Evolutionary conservation across 2,329 filamentous ascomycete genomes (phyloP).

Genomic region (Aspergillus pseudoterreus): DNA sequence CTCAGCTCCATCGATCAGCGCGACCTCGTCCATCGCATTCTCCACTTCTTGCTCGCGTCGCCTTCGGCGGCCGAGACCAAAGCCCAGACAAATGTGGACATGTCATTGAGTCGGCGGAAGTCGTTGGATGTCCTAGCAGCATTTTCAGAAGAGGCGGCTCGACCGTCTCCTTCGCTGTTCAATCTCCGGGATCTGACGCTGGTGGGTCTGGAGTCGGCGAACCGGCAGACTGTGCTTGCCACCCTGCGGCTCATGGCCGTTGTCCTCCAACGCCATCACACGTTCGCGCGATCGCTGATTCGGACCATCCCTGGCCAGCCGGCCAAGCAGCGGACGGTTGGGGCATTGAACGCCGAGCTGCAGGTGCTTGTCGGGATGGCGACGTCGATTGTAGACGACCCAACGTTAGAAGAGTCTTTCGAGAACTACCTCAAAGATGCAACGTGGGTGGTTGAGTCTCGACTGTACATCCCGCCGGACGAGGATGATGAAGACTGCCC

Average conservation of each 20-base stretch:
- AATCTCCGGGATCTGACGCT: slow-evolving; percentile 89
- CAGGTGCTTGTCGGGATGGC: slow-evolving; percentile 35
- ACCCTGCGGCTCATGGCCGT: slow-evolving; percentile 83
- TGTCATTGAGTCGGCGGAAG: slow-evolving; percentile 68
- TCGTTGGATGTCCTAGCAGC: slow-evolving; percentile 83
- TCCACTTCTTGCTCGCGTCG: slow-evolving; percentile 85
- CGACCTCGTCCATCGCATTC: slow-evolving; percentile 88
- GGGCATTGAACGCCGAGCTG: slow-evolving; percentile 40
- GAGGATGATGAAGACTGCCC: slow-evolving; percentile 52
- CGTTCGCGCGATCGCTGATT: slow-evolving; percentile 71
- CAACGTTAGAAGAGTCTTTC: slow-evolving; percentile 40
- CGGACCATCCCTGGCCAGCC: slow-evolving; percentile 45
- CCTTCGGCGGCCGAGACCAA: slow-evolving; percentile 46
- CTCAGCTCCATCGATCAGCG: slow-evolving; percentile 88
- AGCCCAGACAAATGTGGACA: slow-evolving; percentile 53
- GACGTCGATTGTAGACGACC: slow-evolving; percentile 34
- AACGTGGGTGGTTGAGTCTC: slow-evolving; percentile 48
- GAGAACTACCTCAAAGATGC: slow-evolving; percentile 46
- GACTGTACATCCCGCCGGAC: slow-evolving; percentile 29
- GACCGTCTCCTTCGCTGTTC: slow-evolving; percentile 80
- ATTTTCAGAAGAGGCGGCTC: slow-evolving; percentile 70
- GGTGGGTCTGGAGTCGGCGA: slow-evolving; percentile 77
- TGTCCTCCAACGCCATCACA: slow-evolving; percentile 81
- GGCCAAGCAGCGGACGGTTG: slow-evolving; percentile 31
- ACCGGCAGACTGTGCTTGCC: slow-evolving; percentile 83